Evolutionary conservation across 1,284 basidiomycete species (phyloP).

Genomic region (Puccinia polysora): DNA sequence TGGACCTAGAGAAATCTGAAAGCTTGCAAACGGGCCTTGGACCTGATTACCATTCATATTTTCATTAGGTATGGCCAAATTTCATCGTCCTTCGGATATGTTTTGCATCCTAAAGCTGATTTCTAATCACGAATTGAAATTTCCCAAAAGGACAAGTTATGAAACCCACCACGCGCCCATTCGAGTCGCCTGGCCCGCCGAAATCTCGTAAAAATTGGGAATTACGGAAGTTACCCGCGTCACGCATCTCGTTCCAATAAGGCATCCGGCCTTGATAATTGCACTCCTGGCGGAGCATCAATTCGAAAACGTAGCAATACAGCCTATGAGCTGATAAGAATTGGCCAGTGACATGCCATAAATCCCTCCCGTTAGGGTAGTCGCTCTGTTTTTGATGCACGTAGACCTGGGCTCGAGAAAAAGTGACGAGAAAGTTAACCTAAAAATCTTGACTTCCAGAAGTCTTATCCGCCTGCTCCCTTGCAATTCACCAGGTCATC

Average conservation of each 20-base stretch:
- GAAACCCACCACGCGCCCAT: slow-evolving; percentile 20
- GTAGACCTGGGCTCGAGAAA: slow-evolving; percentile 32
- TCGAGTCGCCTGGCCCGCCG: slow-evolving; percentile 30
- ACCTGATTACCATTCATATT: background rate
- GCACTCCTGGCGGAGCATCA: slow-evolving; percentile 31
- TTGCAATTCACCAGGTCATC: slow-evolving; percentile 35
- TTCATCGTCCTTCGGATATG: background rate
- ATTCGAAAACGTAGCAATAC: slow-evolving; percentile 37
- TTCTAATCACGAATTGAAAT: background rate
- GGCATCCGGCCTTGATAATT: slow-evolving; percentile 26
- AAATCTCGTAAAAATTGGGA: slow-evolving; percentile 28
- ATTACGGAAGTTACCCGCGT: slow-evolving; percentile 38
- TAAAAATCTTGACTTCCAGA: background rate
- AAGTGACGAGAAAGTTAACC: background rate
- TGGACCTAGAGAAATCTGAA: slow-evolving; percentile 15
- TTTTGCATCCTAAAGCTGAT: background rate
- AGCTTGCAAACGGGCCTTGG: slow-evolving; percentile 22
- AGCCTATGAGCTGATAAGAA: slow-evolving; percentile 31
- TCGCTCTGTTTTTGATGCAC: slow-evolving; percentile 41
- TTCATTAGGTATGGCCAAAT: background rate
- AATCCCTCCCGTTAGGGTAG: slow-evolving; percentile 33
- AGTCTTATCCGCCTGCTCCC: background rate
- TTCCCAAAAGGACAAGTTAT: background rate
- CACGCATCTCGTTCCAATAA: slow-evolving; percentile 40
- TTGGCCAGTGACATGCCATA: slow-evolving; percentile 38